Base-by-base conservation (phyloP, 345 rosid genomes). In the Theobroma cacao region DNA sequence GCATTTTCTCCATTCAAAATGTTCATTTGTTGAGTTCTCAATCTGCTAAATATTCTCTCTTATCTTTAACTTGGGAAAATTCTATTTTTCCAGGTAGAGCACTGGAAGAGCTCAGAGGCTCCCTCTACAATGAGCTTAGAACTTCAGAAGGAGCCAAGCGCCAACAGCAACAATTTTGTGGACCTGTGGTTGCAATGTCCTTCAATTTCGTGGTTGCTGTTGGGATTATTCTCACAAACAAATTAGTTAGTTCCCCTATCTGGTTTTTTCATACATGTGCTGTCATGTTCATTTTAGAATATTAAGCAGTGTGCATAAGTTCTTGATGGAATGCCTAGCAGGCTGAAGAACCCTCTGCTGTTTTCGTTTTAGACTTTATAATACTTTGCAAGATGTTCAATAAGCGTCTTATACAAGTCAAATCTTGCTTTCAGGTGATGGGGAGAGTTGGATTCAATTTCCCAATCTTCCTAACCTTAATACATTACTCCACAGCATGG, bases 181-280 rank as follows among this genome's bases (percentile, higher is more conserved):
- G 98, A 14, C 98, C 97, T 10, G 83, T 87, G 48, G 87, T 86
- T 77, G 98, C 98, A 0, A 90, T 94, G 97, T 79, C 97, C 38
- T 96, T 96, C 87, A 96, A 96, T 85, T 96, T 96, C 82, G 5
- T 91, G 75, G 97, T 94, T 61, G 89, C 98, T 14, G 96, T 92
- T 75, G 93, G 93, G 47, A 91, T 96, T 80, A 96, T 96, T 78
- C 87, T 92, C 72, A 85, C 91, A 20, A 96, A 96, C 89, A 96
- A 96, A 90, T 40, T 90, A 56, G 98, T 95, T 36, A 41, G 82
- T 78, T 26, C 11, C 64, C 69, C 63, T 18, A 48, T 33, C 24
- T 47, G 1, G 4, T 56, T 26, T 63, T 10, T 7, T 30, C 5
- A 34, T 13, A 13, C 6, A 43, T 33, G 24, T 7, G 12, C 31